phyloP scores from a whole-genome alignment of 495 filamentous ascomycete genomes.

The Xylaria bambusicola region DNA sequence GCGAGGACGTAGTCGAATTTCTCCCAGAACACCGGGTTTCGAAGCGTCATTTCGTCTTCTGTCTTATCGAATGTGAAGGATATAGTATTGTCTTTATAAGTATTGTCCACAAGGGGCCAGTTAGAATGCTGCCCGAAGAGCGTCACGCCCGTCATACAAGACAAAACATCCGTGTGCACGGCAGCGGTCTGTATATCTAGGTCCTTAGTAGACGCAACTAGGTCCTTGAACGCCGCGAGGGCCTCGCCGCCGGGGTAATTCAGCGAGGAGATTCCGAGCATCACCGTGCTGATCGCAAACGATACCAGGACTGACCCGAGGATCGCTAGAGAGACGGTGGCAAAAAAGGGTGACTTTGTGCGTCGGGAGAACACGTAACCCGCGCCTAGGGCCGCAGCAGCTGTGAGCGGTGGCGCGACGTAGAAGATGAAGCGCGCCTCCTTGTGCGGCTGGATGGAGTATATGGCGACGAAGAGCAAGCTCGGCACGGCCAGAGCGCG shows the following conservation, averaged over 20 bases:
- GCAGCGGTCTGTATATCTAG: conserved; percentile 37
- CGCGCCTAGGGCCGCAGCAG: conserved; percentile 72
- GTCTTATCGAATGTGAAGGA: conserved; percentile 61
- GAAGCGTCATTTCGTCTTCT: conserved; percentile 56
- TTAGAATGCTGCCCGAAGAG: conserved; percentile 67
- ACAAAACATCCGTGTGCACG: conserved; percentile 81
- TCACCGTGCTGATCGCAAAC: conserved; percentile 59
- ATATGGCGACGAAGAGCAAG: conserved; percentile 72
- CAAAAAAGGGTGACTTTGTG: conserved; percentile 57
- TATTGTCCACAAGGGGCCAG: too few relatives aligned
- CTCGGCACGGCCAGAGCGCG: conserved; percentile 63
- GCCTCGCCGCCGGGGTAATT: conserved; percentile 90
- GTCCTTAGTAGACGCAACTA: conserved; percentile 42
- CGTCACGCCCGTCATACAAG: conserved; percentile 93
- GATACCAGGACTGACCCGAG: conserved; percentile 58
- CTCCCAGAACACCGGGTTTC: conserved; percentile 72
- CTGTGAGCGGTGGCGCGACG: conserved; percentile 76
- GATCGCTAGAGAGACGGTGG: conserved; percentile 57
- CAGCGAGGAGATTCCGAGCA: conserved; percentile 72
- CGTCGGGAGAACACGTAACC: conserved; percentile 72
- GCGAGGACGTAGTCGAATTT: conserved; percentile 79
- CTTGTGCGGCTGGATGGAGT: conserved; percentile 89
- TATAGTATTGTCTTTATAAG: too few relatives aligned
- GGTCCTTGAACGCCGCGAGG: conserved; percentile 53
- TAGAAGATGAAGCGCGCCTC: conserved; percentile 97